A percentile compares a stretch with the other conserved stretches of the same genome.
Evolutionary conservation across 257 asterid species (phyloP).

Genomic region (Solanum stenotomum): DNA sequence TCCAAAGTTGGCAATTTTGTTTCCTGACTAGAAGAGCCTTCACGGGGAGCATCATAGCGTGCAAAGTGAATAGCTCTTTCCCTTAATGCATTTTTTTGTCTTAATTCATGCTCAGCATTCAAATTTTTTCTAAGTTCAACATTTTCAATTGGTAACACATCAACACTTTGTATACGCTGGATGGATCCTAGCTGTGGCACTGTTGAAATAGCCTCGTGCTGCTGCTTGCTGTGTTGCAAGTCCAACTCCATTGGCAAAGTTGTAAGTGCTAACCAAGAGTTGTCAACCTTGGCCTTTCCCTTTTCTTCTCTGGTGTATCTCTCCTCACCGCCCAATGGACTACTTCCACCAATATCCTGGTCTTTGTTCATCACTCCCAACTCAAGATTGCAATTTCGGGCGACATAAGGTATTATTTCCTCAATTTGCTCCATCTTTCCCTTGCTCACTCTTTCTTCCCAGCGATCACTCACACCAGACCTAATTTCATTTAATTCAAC

Average conservation of each 20-base stretch:
- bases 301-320: slow-evolving; percentile 42
- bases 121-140: slow-evolving; percentile 3
- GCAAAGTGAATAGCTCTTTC: slow-evolving; percentile 39
- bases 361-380: slow-evolving; percentile 14
- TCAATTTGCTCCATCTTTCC: slow-evolving; percentile 19
- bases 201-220: background rate
- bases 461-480: slow-evolving; percentile 47
- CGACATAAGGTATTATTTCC: background rate
- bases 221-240: slow-evolving; percentile 6
- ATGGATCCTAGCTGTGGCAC: background rate
- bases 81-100: slow-evolving; percentile 2
- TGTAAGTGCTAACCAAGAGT: slow-evolving; percentile 40
- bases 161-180: slow-evolving; percentile 3
- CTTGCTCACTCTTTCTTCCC: slow-evolving; percentile 24
- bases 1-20: slow-evolving; percentile 12
- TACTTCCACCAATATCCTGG: slow-evolving; percentile 23
- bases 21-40: slow-evolving; percentile 25
- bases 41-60: slow-evolving; percentile 19
- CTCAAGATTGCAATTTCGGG: slow-evolving; percentile 18
- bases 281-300: slow-evolving; percentile 31
- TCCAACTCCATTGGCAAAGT: slow-evolving; percentile 6
- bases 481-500: slow-evolving; percentile 26
- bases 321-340: slow-evolving; percentile 11
- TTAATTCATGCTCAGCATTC: background rate
- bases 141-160: background rate